phyloP scores from a whole-genome alignment of 139 green algal species.

The Picochlorum sp. region DNA sequence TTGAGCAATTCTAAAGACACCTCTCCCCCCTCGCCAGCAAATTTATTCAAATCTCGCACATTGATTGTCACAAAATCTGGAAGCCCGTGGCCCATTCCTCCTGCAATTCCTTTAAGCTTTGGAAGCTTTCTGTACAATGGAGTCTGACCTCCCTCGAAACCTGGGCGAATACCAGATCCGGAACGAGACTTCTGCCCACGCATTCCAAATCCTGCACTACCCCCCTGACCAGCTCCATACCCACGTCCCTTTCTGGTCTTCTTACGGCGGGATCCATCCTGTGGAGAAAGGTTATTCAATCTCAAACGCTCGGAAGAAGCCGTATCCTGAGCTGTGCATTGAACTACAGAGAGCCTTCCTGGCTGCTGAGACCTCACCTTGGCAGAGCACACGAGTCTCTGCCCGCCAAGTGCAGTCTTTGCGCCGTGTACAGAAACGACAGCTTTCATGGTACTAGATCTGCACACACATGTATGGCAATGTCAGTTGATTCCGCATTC shows the following conservation, averaged over 20 bases:
- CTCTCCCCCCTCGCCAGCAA: constrained; percentile 57
- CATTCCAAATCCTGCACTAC: constrained; percentile 91
- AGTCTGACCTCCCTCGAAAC: constrained; percentile 97
- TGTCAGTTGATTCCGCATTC: too few species aligned
- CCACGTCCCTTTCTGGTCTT: constrained; percentile 89
- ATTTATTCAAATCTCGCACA: constrained; percentile 70
- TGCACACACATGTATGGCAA: too few species aligned
- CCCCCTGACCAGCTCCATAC: constrained; percentile 85
- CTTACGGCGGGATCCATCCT: constrained; percentile 59
- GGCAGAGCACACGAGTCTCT: too few species aligned
- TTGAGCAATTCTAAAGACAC: constrained; percentile 75
- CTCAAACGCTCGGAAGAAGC: constrained; percentile 24
- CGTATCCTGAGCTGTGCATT: neutral
- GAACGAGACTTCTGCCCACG: constrained; percentile 91
- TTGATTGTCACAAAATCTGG: constrained; percentile 87
- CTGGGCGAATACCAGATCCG: constrained; percentile 66
- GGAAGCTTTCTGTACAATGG: constrained; percentile 91
- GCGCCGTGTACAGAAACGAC: too few species aligned
- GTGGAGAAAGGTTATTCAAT: constrained; percentile 85
- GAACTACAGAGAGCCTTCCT: neutral
- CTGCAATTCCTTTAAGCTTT: constrained; percentile 95
- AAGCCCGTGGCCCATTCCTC: constrained; percentile 84
- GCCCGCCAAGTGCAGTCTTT: too few species aligned
- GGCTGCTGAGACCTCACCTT: too few species aligned
- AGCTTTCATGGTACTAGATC: too few species aligned